Conservation (phyloP, 2,329 filamentous ascomycete species). For the Coniochaeta prunicola region DNA sequence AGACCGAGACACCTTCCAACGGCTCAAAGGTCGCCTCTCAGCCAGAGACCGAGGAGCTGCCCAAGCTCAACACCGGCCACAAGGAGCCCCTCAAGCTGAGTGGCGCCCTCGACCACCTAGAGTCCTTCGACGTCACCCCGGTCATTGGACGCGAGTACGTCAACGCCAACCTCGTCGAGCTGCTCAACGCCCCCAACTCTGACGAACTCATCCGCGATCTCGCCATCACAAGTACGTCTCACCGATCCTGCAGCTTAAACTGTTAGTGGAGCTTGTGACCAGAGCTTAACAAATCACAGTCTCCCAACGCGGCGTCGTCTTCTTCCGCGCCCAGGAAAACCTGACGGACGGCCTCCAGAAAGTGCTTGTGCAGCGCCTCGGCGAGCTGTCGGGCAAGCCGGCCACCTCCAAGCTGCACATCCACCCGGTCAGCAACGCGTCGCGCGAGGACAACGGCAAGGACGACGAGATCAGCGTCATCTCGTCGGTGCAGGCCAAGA, state of each 20-base stretch:
- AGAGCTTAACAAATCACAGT: constrained; percentile 34
- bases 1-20: not conserved
- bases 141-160: constrained; percentile 48
- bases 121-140: constrained; percentile 43
- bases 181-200: constrained; percentile 44
- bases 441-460: constrained; percentile 41
- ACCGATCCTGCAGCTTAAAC: too few relatives aligned
- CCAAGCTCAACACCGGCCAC: constrained; percentile 1
- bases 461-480: constrained; percentile 60
- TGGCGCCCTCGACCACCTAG: constrained; percentile 32
- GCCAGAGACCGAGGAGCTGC: not conserved
- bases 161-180: constrained; percentile 41
- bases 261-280: too few relatives aligned
- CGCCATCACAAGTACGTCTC: constrained; percentile 46
- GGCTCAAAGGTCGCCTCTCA: not conserved
- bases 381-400: constrained; percentile 51
- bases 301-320: constrained; percentile 62
- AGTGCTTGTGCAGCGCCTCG: constrained; percentile 53
- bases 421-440: constrained; percentile 49
- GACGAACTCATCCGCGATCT: constrained; percentile 53
- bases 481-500: constrained; percentile 46
- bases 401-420: constrained; percentile 49
- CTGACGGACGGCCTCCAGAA: constrained; percentile 59
- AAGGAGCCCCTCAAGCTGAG: constrained; percentile 10
- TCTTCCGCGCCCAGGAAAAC: constrained; percentile 58